Evolutionary conservation across 495 filamentous ascomycete species (phyloP).

Genomic region (Podospora pseudoanserina): DNA sequence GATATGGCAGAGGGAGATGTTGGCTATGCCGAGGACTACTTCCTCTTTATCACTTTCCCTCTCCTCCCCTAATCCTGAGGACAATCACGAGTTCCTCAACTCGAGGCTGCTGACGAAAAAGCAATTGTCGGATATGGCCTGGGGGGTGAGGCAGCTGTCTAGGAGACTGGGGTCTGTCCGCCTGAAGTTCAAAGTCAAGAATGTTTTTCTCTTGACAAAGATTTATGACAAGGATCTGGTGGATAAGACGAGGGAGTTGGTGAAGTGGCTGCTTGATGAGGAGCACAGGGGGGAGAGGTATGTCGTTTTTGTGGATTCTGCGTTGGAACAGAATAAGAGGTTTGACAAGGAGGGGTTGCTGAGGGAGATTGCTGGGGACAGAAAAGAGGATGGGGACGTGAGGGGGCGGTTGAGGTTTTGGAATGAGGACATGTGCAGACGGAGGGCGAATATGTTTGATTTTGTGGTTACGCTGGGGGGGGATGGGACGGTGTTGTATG

Average conservation of each 20-base stretch:
- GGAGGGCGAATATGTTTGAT: constrained; percentile 83
- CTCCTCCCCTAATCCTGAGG: not conserved
- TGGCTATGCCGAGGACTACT: constrained; percentile 13
- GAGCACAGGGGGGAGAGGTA: constrained; percentile 61
- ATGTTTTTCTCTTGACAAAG: constrained; percentile 86
- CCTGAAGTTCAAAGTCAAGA: constrained; percentile 74
- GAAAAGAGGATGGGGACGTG: constrained; percentile 47
- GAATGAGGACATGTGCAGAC: constrained; percentile 71
- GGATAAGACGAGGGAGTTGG: constrained; percentile 68
- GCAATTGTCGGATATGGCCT: constrained; percentile 92
- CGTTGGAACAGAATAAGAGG: constrained; percentile 60
- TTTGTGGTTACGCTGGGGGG: constrained; percentile 93
- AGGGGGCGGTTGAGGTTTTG: constrained; percentile 70
- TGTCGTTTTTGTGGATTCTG: constrained; percentile 77
- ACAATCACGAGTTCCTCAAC: constrained; percentile 20
- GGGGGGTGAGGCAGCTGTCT: constrained; percentile 85
- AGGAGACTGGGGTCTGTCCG: constrained; percentile 77
- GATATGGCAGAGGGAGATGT: constrained; percentile 39
- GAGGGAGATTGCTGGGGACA: constrained; percentile 34
- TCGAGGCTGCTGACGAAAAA: constrained; percentile 77
- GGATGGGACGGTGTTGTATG: constrained; percentile 92
- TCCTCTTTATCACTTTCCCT: not conserved
- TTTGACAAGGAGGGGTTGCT: constrained; percentile 68
- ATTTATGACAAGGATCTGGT: constrained; percentile 80
- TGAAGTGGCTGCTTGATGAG: constrained; percentile 78